These are phyloP conservation scores for Candida tammaniensis DNA, from an alignment of 805 yeast genomes.

Conservation along the genomic window DNA sequence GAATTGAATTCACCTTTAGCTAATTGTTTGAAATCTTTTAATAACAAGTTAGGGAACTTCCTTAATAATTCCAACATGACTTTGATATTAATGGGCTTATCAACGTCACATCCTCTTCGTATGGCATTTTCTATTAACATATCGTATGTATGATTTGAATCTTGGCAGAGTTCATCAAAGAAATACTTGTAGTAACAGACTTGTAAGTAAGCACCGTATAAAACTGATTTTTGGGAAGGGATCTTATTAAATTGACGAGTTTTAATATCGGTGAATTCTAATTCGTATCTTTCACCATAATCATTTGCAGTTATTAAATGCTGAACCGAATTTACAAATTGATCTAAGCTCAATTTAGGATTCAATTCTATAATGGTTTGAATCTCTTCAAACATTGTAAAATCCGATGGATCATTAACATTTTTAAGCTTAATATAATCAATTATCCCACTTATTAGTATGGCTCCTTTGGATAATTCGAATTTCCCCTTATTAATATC, in stretches of 20 bases:
- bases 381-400: conserved; percentile 23
- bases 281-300: conserved; percentile 8
- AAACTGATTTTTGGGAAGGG: conserved; percentile 51
- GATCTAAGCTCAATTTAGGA: conserved; percentile 21
- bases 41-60: conserved; percentile 31
- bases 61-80: conserved; percentile 37
- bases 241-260: conserved; percentile 46
- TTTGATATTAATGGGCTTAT: conserved; percentile 45
- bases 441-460: conserved; percentile 62
- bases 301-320: conserved; percentile 12
- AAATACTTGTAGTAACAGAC: conserved; percentile 57
- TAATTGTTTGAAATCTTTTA: conserved; percentile 43
- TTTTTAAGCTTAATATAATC: conserved; percentile 42
- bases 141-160: conserved; percentile 30
- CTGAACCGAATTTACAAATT: conserved; percentile 16
- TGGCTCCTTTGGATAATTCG: conserved; percentile 16
- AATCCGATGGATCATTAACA: conserved; percentile 12
- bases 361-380: conserved; percentile 15
- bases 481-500: conserved; percentile 25
- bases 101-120: conserved; percentile 47
- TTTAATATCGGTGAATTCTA: conserved; percentile 50
- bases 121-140: conserved; percentile 45
- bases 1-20: conserved; percentile 43
- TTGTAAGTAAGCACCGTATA: conserved; percentile 53
- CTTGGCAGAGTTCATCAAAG: conserved; percentile 32